Evolutionary conservation across 768 basidiomycete species (phyloP), one percentile per base, ranked within the genome.

Genomic region (Trametes sanguinea): DNA sequence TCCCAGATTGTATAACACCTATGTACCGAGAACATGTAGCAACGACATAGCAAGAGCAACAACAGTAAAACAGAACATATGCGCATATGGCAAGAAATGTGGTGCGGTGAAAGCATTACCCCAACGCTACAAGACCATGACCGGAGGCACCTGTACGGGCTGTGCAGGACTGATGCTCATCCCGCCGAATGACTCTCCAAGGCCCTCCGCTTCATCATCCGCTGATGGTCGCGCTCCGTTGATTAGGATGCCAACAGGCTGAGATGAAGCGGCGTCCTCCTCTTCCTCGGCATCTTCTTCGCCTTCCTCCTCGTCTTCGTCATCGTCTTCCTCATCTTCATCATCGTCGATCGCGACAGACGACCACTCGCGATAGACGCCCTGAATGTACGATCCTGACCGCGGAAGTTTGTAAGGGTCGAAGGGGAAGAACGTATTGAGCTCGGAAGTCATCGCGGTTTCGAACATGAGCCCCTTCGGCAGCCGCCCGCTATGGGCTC

Each of bases 371-470:
- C 95, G 81, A 69, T 98, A 99, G 30, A 97, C 83, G 8, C 79
- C 80, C 55, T 92, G 86, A 57, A 99, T 90, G 69, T 87, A 97
- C 22, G 75, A 73, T 33, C 83, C 79, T 40, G 93, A 94, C 60
- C 85, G 82, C 0, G 93, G 90, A 4, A 99, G 85, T 61, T 88
- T 90, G 78, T 94, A 98, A 2, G 97, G 97, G 74, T 99, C 97
- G 72, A 99, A 99, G 0, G 97, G 97, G 80, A 99, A 99, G 79
- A 98, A 98, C 10, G 88, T 86, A 71, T 94, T 94, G 57, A 98
- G 80, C 62, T 95, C 94, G 8, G 83, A 78, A 53, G 83, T 83
- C 61, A 79, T 68, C 51, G 76, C 75, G 52, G 72, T 76, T 7
- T 74, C 76, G 48, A 64, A 35, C 44, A 44, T 44, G 16, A 76